These are phyloP conservation scores for Candida vaughaniae DNA, from an alignment of 805 yeast genomes.

Conservation along the genomic window DNA sequence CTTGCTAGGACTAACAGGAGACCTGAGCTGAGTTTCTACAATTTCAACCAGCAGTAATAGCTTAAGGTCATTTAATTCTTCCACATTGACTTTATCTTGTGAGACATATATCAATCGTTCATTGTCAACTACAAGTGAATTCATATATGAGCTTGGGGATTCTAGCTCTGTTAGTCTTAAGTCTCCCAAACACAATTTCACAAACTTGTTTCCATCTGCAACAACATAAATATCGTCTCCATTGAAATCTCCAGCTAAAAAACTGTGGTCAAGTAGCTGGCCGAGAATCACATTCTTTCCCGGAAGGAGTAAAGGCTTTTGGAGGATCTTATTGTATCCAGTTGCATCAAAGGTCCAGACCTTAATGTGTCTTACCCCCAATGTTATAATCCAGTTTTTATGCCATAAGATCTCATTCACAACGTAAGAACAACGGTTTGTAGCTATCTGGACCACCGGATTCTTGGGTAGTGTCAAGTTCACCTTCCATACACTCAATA, in stretches of 20 bases:
- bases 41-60: too few relatives aligned
- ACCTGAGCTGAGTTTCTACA: too few relatives aligned
- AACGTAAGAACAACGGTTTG: slow-evolving; percentile 62
- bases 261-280: slow-evolving; percentile 46
- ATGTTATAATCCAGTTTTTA: slow-evolving; percentile 47
- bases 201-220: slow-evolving; percentile 32
- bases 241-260: slow-evolving; percentile 38
- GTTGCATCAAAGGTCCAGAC: slow-evolving; percentile 49
- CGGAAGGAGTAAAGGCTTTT: slow-evolving; percentile 31
- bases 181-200: too few relatives aligned
- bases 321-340: background rate
- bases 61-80: too few relatives aligned
- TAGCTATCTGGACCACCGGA: slow-evolving; percentile 36
- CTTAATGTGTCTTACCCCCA: slow-evolving; percentile 61
- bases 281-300: slow-evolving; percentile 65
- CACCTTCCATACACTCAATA: slow-evolving; percentile 58
- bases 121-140: background rate
- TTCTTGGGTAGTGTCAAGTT: slow-evolving; percentile 16
- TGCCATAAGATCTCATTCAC: slow-evolving; percentile 60
- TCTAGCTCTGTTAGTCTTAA: background rate
- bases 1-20: too few relatives aligned
- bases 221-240: slow-evolving; percentile 36
- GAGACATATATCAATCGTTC: too few relatives aligned
- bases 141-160: background rate
- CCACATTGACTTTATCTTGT: too few relatives aligned